Evolutionary conservation across 1,284 basidiomycete species (phyloP).

Genomic region (Microbotryum lychnidis-dioicae): DNA sequence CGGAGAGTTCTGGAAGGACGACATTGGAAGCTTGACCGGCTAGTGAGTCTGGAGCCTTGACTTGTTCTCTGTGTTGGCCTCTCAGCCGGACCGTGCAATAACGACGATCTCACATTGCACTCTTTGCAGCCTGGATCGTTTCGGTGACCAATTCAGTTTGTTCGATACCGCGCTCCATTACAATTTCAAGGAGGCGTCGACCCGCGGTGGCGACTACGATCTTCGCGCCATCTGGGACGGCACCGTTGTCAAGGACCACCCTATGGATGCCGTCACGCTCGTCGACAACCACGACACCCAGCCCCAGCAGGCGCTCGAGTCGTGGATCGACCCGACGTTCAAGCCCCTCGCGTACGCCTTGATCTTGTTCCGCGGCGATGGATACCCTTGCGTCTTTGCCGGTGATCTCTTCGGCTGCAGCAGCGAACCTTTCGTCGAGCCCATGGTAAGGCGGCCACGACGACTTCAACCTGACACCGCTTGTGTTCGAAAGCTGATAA

Average conservation of each 20-base stretch:
- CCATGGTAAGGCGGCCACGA: constrained; percentile 13
- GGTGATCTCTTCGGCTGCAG: constrained; percentile 64
- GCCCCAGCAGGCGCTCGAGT: constrained; percentile 45
- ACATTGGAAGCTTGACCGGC: background rate
- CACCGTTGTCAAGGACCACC: constrained; percentile 49
- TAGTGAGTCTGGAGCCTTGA: constrained; percentile 7
- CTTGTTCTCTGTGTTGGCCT: background rate
- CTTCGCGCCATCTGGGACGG: constrained; percentile 51
- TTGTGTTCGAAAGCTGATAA: constrained; percentile 38
- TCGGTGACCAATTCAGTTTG: constrained; percentile 50
- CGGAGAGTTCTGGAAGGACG: constrained; percentile 39
- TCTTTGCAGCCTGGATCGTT: constrained; percentile 61
- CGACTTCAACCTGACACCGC: constrained; percentile 46
- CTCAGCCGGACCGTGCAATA: background rate
- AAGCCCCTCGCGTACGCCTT: constrained; percentile 66
- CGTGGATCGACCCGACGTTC: constrained; percentile 49
- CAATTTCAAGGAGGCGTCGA: constrained; percentile 51
- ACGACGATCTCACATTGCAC: constrained; percentile 2
- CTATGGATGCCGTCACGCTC: constrained; percentile 53
- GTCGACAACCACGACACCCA: constrained; percentile 46
- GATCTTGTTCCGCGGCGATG: constrained; percentile 69
- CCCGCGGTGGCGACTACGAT: constrained; percentile 47
- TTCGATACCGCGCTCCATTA: constrained; percentile 53
- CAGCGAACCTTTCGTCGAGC: constrained; percentile 13
- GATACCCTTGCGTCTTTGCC: constrained; percentile 88